Evolutionary conservation across 345 rosid genomes (phyloP).

Genomic region (Corchorus capsularis): DNA sequence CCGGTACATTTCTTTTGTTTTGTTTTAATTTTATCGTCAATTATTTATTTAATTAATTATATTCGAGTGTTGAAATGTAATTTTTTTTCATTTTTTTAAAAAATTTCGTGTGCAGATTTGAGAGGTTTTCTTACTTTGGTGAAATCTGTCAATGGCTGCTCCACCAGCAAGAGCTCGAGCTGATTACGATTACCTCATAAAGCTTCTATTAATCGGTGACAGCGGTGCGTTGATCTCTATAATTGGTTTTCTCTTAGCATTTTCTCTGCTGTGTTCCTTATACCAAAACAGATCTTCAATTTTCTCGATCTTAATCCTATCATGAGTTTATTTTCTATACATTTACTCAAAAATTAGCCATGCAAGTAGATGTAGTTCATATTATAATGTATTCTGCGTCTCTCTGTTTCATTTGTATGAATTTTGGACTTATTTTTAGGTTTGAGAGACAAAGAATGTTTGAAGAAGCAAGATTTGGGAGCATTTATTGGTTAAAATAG

Average conservation of each 20-base stretch:
- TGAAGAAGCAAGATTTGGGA: neutral
- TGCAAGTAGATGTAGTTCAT: slow-evolving; percentile 9
- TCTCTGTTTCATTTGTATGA: neutral
- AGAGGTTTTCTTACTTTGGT: neutral
- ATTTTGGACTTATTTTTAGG: slow-evolving; percentile 2
- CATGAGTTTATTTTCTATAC: neutral
- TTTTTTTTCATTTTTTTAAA: neutral
- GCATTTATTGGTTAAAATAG: neutral
- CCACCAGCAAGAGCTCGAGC: slow-evolving; percentile 85
- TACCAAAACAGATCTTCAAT: slow-evolving; percentile 1
- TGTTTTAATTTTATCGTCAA: neutral
- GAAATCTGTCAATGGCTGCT: slow-evolving; percentile 50
- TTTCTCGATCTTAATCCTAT: neutral
- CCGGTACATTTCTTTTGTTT: neutral
- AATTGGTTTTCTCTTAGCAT: neutral
- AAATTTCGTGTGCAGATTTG: neutral
- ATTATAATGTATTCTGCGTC: neutral
- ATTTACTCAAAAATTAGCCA: neutral
- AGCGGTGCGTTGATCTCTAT: slow-evolving; percentile 23
- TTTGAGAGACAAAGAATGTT: neutral
- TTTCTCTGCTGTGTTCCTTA: neutral
- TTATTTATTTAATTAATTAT: neutral
- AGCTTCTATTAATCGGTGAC: slow-evolving; percentile 66
- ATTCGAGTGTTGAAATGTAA: neutral
- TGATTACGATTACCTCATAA: slow-evolving; percentile 73